Conservation (phyloP, 2,329 filamentous ascomycete genomes). For the Pseudocercospora fuligena region DNA sequence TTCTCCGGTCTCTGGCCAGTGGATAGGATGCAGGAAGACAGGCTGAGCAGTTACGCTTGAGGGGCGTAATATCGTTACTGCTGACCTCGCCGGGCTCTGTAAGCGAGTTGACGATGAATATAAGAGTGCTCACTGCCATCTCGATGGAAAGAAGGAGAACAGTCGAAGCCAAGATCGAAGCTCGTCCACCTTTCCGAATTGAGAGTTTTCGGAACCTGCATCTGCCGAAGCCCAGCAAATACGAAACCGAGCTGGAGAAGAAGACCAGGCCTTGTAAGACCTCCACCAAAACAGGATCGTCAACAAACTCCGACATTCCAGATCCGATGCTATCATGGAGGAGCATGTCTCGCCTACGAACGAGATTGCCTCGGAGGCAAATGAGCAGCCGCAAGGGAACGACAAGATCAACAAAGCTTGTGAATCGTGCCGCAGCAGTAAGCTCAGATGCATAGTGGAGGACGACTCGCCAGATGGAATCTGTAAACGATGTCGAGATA, state of each 20-base stretch:
- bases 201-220: not conserved
- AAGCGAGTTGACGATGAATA: too few relatives aligned
- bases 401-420: slow-evolving; percentile 8
- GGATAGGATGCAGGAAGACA: too few relatives aligned
- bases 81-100: too few relatives aligned
- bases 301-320: not conserved
- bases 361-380: not conserved
- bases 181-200: not conserved
- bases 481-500: slow-evolving; percentile 16
- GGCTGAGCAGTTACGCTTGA: too few relatives aligned
- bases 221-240: not conserved
- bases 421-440: slow-evolving; percentile 8
- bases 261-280: not conserved
- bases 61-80: too few relatives aligned
- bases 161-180: too few relatives aligned
- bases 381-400: not conserved
- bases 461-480: slow-evolving; percentile 4
- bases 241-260: not conserved
- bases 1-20: too few relatives aligned
- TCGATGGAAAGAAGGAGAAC: too few relatives aligned
- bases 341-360: not conserved
- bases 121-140: too few relatives aligned
- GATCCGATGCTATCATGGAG: not conserved
- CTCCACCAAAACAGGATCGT: not conserved
- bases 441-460: slow-evolving; percentile 17